phyloP scores from a whole-genome alignment of 768 basidiomycete genomes.

The Xerocomus brunneocitrinus region DNA sequence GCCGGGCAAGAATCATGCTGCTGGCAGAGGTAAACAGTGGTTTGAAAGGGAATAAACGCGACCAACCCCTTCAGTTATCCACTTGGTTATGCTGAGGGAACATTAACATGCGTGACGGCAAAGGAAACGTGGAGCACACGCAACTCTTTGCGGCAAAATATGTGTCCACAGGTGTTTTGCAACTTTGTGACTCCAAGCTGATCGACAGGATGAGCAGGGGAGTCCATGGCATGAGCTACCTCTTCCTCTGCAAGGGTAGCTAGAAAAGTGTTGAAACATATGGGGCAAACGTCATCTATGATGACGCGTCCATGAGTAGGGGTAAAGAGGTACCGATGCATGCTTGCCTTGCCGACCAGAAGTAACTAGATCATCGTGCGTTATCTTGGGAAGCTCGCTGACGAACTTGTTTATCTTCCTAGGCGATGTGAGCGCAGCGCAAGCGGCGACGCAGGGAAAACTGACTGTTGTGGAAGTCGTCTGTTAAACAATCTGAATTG shows the following conservation, averaged over 20 bases:
- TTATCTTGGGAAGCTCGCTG: conserved; percentile 43
- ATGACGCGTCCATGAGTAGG: background rate
- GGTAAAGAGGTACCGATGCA: background rate
- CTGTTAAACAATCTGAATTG: conserved; percentile 27
- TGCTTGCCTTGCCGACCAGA: conserved; percentile 45
- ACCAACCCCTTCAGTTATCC: conserved; percentile 57
- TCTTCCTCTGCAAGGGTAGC: conserved; percentile 73
- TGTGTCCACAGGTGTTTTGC: conserved; percentile 51
- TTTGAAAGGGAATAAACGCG: conserved; percentile 1
- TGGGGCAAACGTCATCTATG: conserved; percentile 67
- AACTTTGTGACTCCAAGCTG: conserved; percentile 68
- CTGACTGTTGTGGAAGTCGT: conserved; percentile 27
- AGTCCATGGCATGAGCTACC: conserved; percentile 68
- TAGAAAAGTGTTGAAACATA: conserved; percentile 68
- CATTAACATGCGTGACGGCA: conserved; percentile 14
- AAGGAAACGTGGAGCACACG: conserved; percentile 20
- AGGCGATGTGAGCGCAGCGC: conserved; percentile 7
- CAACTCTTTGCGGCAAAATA: conserved; percentile 83
- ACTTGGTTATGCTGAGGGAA: conserved; percentile 53
- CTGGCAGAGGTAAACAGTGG: conserved; percentile 7
- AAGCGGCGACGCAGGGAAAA: background rate
- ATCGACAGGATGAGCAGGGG: conserved; percentile 67
- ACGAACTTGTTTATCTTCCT: conserved; percentile 40
- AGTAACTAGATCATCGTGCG: conserved; percentile 45
- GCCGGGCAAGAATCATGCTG: conserved; percentile 65